Evolutionary conservation across 176 grass and related monocot genomes (phyloP), one percentile per base, ranked within the genome.

Genomic region (Ensete glaucum): DNA sequence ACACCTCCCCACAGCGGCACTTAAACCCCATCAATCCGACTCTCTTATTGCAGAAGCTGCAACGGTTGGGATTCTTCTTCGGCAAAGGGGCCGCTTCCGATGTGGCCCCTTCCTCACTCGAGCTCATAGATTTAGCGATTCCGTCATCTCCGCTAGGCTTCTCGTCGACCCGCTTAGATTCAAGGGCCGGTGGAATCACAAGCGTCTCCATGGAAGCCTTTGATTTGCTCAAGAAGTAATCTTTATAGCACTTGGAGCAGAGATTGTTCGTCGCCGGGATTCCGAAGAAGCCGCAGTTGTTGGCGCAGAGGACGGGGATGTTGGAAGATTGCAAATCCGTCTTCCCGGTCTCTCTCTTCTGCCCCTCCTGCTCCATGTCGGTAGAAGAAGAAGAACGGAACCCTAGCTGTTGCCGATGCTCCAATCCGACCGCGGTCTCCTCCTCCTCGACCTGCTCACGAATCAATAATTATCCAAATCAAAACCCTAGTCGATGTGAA

Each of bases 251-350:
- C 69, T 76, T 84, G 26, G 83, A 96, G 77, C 88, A 96, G 55
- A 96, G 77, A 51, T 84, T 71, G 54, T 76, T 69, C 21, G 91
- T 86, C 8, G 77, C 82, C 1, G 83, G 73, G 54, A 62, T 86
- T 52, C 88, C 88, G 76, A 90, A 96, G 81, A 86, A 90, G 72
- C 91, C 85, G 58, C 88, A 96, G 71, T 85, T 85, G 78, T 88
- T 88, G 78, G 66, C 80, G 78, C 91, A 94, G 1, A 68, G 87
- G 69, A 76, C 80, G 10, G 83, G 83, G 12, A 69, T 55, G 54
- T 57, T 17, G 21, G 72, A 23, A 10, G 80, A 10, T 22, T 74
- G 50, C 51, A 67, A 67, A 22, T 55, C 26, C 16, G 62, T 13
- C 59, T 66, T 62, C 79, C 56, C 60, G 3, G 27, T 54, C 53